Evolutionary conservation across 768 basidiomycete genomes (phyloP), one percentile per base, ranked within the genome.

Genomic region (Lactarius hengduanensis): DNA sequence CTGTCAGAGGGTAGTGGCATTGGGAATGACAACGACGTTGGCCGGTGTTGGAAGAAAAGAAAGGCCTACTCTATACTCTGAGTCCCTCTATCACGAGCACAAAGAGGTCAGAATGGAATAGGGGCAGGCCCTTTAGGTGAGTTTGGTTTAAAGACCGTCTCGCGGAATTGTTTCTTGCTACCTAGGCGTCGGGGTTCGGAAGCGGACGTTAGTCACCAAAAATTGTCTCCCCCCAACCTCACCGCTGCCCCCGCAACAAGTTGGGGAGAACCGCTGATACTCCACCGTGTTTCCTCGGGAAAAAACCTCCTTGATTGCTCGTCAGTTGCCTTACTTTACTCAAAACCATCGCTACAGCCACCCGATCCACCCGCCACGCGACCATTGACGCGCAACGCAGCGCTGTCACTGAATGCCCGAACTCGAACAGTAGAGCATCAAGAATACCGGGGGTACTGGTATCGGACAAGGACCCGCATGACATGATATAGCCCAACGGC

Each of bases 251-350:
- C 34, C 38, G 43, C 36, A 26, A 28, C 20, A 43, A 65, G 34
- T 28, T 43, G 22, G 36, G 32, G 45, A 50, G 32, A 32, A 1
- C n/a, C 38, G 16, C 30, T 22, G 11, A 38, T 26, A 36, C 20
- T 4, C 57, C 34, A 22, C 36, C 55, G 26, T 26, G 63, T 34
- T 40, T 30, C 55, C 63, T 47, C 16, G 18, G 22, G 50, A 26
- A 43, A 43, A 34, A 56, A 41, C 40, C 26, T 56, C 59, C 18
- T 22, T 28, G 59, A 45, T 36, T 36, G 45, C 22, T 30, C 36
- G 20, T 55, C 30, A 22, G 59, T 47, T 43, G 55, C 13, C 43
- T 36, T 56, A 34, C 36, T 61, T 57, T 65, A 65, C 59, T 65
- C 50, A 65, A 34, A 57, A 45, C 54, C 64, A 59, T 61, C 59